Percentiles rank a stretch among this genome's conserved stretches.
Conservation (phyloP, 108 stramenopile species). For the Cyclotella kingstonii region DNA sequence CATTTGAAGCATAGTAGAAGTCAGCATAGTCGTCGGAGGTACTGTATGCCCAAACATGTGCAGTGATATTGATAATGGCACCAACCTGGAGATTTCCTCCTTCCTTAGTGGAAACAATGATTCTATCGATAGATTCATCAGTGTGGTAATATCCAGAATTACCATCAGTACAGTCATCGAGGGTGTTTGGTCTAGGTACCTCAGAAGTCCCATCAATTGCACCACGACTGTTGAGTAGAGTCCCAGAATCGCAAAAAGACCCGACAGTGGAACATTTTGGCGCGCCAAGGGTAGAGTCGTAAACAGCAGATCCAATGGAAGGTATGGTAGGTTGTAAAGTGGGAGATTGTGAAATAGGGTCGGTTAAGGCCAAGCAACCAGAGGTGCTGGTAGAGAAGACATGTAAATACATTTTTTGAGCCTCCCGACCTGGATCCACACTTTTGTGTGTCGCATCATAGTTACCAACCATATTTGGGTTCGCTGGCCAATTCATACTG, state of each 20-base stretch:
- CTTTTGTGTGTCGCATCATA: neutral
- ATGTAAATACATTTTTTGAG: slow-evolving; percentile 9
- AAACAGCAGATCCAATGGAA: neutral
- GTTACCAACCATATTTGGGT: slow-evolving; percentile 8
- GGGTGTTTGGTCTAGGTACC: slow-evolving; percentile 4
- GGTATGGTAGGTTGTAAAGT: neutral
- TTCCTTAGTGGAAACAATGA: neutral
- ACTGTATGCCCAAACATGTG: slow-evolving; percentile 13
- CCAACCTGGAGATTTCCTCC: slow-evolving; percentile 8
- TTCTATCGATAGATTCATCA: slow-evolving; percentile 24
- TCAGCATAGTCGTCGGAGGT: slow-evolving; percentile 2
- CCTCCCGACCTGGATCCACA: slow-evolving; percentile 2
- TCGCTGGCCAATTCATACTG: neutral
- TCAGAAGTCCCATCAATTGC: neutral
- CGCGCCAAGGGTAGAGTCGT: neutral
- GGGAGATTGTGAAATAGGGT: neutral
- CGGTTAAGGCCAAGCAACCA: neutral
- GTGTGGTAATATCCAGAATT: slow-evolving; percentile 3
- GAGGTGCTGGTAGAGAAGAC: slow-evolving; percentile 1
- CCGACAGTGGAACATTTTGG: slow-evolving; percentile 9
- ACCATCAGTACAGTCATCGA: slow-evolving; percentile 25
- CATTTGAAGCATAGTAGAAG: slow-evolving; percentile 16
- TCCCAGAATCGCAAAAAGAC: slow-evolving; percentile 4
- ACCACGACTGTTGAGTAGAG: slow-evolving; percentile 15
- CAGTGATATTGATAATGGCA: slow-evolving; percentile 6